Conservation (phyloP, 345 rosid genomes). For the Durio zibethinus region DNA sequence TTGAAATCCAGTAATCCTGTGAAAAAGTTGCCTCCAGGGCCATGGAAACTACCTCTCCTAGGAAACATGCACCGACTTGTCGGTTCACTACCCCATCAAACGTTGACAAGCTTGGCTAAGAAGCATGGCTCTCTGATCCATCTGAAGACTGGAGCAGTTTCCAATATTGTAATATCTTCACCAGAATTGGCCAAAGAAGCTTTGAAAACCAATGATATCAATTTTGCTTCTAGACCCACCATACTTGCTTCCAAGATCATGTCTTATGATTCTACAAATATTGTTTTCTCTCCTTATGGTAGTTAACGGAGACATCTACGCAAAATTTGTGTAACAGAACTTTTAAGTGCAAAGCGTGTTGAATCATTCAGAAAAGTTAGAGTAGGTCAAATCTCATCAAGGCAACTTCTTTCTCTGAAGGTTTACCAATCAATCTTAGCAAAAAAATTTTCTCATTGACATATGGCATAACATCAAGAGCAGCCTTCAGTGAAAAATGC, state of each 20-base stretch:
- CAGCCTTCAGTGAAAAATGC: conserved; percentile 5
- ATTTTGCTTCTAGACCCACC: conserved; percentile 18
- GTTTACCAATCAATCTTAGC: conserved; percentile 5
- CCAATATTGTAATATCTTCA: conserved; percentile 11
- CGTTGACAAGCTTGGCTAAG: background rate
- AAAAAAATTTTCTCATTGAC: conserved; percentile 12
- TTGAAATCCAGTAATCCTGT: background rate
- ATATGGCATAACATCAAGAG: conserved; percentile 8
- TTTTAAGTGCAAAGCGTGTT: conserved; percentile 24
- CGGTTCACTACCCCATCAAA: background rate
- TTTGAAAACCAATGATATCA: conserved; percentile 1
- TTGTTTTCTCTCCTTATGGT: conserved; percentile 30
- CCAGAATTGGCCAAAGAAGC: conserved; percentile 10
- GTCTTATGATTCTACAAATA: conserved; percentile 20
- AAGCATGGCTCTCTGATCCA: conserved; percentile 3
- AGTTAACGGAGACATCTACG: conserved; percentile 26
- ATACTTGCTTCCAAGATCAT: conserved; percentile 22
- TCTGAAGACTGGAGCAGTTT: background rate
- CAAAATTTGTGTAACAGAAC: conserved; percentile 23
- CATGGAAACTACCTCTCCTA: conserved; percentile 27
- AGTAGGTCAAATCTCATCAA: conserved; percentile 21
- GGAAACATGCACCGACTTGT: conserved; percentile 25
- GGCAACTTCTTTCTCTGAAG: background rate
- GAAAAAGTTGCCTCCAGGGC: conserved; percentile 33
- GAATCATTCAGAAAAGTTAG: conserved; percentile 24